A percentile compares a stretch with the other conserved stretches of the same genome.
phyloP scores from a whole-genome alignment of 495 filamentous ascomycete species.

The Aspergillus ellipticus region DNA sequence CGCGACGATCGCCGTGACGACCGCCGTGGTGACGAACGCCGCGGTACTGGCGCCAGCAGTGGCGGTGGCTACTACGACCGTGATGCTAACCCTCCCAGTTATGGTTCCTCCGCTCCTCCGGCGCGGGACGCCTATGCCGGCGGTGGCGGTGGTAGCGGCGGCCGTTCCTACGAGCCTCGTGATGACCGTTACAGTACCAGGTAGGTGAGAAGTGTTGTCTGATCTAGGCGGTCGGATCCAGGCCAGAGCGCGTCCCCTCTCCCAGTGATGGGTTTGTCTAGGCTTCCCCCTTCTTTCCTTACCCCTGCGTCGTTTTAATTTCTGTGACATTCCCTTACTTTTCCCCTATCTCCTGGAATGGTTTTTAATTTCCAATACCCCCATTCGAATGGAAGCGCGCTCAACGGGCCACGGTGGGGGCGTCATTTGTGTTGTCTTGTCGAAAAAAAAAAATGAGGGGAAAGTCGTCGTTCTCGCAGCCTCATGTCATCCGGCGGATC shows the following conservation, averaged over 20 bases:
- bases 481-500: conserved; percentile 34
- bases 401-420: conserved; percentile 34
- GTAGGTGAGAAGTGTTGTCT: conserved; percentile 32
- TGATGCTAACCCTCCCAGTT: conserved; percentile 36
- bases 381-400: conserved; percentile 29
- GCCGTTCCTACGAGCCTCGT: conserved; percentile 50
- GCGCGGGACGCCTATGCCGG: conserved; percentile 30
- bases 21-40: conserved; percentile 57
- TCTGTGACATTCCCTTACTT: conserved; percentile 10
- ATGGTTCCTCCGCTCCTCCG: conserved; percentile 32
- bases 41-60: conserved; percentile 41
- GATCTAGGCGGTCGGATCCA: conserved; percentile 6
- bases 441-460: conserved; percentile 1
- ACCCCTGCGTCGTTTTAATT: conserved; percentile 7
- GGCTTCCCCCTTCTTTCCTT: conserved; percentile 12
- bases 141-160: conserved; percentile 7
- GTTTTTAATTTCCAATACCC: conserved; percentile 22
- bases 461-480: conserved; percentile 27
- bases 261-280: conserved; percentile 13
- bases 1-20: conserved; percentile 59
- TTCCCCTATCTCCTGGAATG: conserved; percentile 26
- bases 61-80: conserved; percentile 46
- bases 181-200: conserved; percentile 45
- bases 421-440: conserved; percentile 33
- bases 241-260: conserved; percentile 15